Percentiles rank a stretch among this genome's conserved stretches.
Evolutionary conservation across 495 filamentous ascomycete species (phyloP).

Genomic region (Neurospora sp.): DNA sequence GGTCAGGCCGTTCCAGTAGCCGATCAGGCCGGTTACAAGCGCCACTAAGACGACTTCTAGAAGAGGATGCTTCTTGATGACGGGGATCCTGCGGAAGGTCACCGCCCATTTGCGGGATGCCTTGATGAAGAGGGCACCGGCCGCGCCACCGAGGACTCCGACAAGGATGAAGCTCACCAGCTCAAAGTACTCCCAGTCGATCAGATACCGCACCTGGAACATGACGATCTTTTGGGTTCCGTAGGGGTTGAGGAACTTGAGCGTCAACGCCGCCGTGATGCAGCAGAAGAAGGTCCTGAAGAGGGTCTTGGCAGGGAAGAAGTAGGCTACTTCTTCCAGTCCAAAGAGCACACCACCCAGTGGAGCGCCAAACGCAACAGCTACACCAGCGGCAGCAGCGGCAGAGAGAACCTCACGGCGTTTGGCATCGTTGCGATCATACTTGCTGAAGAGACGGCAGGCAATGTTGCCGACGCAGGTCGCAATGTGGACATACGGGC

Average conservation of each 20-base stretch:
- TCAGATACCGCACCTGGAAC: slow-evolving; percentile 86
- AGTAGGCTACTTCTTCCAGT: slow-evolving; percentile 91
- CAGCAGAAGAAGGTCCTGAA: slow-evolving; percentile 98
- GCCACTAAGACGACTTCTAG: slow-evolving; percentile 86
- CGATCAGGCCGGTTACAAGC: slow-evolving; percentile 67
- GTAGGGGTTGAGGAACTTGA: slow-evolving; percentile 94
- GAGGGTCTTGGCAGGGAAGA: slow-evolving; percentile 96
- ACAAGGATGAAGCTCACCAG: slow-evolving; percentile 74
- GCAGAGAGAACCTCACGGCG: slow-evolving; percentile 88
- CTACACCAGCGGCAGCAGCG: slow-evolving; percentile 84
- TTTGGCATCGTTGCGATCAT: slow-evolving; percentile 81
- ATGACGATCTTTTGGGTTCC: slow-evolving; percentile 93
- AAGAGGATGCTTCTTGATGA: slow-evolving; percentile 75
- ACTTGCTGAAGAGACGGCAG: slow-evolving; percentile 86
- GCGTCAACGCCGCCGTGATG: slow-evolving; percentile 77
- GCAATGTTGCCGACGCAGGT: slow-evolving; percentile 93
- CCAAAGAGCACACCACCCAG: slow-evolving; percentile 91
- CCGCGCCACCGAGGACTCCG: slow-evolving; percentile 72
- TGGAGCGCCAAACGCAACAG: slow-evolving; percentile 90
- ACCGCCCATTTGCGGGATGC: slow-evolving; percentile 81
- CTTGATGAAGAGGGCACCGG: slow-evolving; percentile 93
- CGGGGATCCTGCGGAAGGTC: slow-evolving; percentile 70
- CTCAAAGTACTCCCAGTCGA: slow-evolving; percentile 92
- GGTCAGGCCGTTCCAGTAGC: slow-evolving; percentile 91
- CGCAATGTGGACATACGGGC: slow-evolving; percentile 94